phyloP scores from a whole-genome alignment of 2,329 filamentous ascomycete species.

The Amphichorda felina region DNA sequence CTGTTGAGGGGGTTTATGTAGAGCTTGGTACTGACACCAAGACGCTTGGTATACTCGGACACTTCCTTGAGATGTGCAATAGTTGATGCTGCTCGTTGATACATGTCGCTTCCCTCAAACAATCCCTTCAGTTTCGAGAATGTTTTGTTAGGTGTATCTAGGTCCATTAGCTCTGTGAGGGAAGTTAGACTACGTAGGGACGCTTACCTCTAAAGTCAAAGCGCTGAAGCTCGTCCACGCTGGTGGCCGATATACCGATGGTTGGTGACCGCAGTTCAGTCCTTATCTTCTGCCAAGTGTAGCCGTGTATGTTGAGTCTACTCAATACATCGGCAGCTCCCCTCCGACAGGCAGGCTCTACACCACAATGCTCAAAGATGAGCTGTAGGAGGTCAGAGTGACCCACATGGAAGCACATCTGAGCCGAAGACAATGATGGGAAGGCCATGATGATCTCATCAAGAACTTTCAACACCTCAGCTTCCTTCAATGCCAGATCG shows the following conservation, averaged over 20 bases:
- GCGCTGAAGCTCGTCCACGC: slow-evolving; percentile 75
- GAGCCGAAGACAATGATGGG: slow-evolving; percentile 56
- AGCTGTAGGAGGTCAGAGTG: slow-evolving; percentile 78
- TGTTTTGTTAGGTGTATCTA: slow-evolving; percentile 43
- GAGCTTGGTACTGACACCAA: slow-evolving; percentile 65
- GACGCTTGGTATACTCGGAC: slow-evolving; percentile 61
- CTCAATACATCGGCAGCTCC: slow-evolving; percentile 74
- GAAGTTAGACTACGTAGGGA: background rate
- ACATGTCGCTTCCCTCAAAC: slow-evolving; percentile 52
- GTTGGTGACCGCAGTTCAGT: slow-evolving; percentile 70
- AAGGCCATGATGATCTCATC: slow-evolving; percentile 82
- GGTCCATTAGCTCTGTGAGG: slow-evolving; percentile 7
- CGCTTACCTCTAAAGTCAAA: slow-evolving; percentile 76
- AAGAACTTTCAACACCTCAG: slow-evolving; percentile 85
- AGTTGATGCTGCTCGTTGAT: slow-evolving; percentile 62
- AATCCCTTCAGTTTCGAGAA: slow-evolving; percentile 46
- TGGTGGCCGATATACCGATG: slow-evolving; percentile 77
- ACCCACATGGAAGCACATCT: slow-evolving; percentile 83
- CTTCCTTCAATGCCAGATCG: slow-evolving; percentile 81
- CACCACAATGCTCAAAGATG: slow-evolving; percentile 83
- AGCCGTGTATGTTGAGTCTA: slow-evolving; percentile 71
- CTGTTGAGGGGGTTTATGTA: slow-evolving; percentile 79
- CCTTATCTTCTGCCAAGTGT: slow-evolving; percentile 73
- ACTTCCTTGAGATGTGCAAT: slow-evolving; percentile 75
- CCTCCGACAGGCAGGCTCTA: slow-evolving; percentile 55